Conservation (phyloP, 2,329 filamentous ascomycete species). For the Xylariomycetidae sp. region DNA sequence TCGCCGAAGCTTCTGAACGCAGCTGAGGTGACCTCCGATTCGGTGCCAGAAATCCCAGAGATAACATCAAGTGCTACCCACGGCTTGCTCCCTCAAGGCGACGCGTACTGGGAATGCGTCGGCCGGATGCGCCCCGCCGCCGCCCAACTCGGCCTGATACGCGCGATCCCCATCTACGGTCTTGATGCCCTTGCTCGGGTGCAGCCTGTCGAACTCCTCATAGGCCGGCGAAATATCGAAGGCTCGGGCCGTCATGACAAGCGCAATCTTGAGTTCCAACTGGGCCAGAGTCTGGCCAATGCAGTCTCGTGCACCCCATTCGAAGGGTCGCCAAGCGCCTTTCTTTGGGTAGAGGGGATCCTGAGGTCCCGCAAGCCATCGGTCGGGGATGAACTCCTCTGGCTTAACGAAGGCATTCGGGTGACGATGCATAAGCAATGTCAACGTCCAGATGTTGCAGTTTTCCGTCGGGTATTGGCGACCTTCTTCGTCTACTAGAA, state of each 20-base stretch:
- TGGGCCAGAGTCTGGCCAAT: conserved; percentile 25
- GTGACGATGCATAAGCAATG: conserved; percentile 30
- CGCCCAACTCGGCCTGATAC: conserved; percentile 19
- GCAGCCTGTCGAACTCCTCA: conserved; percentile 15
- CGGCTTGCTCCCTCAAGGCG: no score
- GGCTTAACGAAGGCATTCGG: conserved; percentile 26
- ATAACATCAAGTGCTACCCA: no score
- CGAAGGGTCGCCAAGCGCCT: conserved; percentile 20
- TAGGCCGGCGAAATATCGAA: conserved; percentile 26
- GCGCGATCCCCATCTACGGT: conserved; percentile 15
- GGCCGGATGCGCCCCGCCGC: conserved; percentile 10
- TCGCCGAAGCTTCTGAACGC: conserved; percentile 2
- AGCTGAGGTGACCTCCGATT: background rate
- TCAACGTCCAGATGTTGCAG: conserved; percentile 13
- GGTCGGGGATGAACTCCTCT: conserved; percentile 26
- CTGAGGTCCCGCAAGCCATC: conserved; percentile 29
- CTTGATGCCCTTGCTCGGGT: conserved; percentile 8
- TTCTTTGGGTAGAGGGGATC: conserved; percentile 18
- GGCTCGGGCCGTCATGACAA: conserved; percentile 15
- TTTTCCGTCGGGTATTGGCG: conserved; percentile 21
- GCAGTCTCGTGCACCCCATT: conserved; percentile 23
- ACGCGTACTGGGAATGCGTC: conserved; percentile 10
- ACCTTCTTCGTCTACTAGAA: conserved; percentile 33
- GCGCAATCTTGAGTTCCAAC: conserved; percentile 20
- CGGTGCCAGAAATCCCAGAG: no score